Evolutionary conservation across 495 filamentous ascomycete genomes (phyloP), one percentile per base, ranked within the genome.

Genomic region (Hypoxylon fuscum): DNA sequence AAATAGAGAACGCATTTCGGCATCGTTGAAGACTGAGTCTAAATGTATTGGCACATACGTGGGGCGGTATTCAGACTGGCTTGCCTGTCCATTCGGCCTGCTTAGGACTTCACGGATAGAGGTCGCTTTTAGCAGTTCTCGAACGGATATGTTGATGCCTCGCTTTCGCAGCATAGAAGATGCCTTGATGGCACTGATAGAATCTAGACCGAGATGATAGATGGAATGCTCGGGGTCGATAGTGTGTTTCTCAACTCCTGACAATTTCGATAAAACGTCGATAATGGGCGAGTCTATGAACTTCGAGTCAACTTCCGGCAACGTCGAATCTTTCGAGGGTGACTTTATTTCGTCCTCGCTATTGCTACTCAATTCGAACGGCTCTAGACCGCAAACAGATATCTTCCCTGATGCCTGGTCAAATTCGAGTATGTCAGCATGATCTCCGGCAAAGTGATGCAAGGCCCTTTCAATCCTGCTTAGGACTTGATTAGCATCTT

Each of bases 171-270:
- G 77, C n/a, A 87, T 73, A 0, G 86, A 80, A 18, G 86, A 83
- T 12, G 88, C 80, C 43, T 88, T 87, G 72, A 97, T 93, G 8
- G 92, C 90, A 49, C 88, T 90, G 67, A 98, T 91, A 2, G 93
- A 97, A 69, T 98, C 93, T 31, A 97, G 79, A 5, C 94, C 93
- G 5, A 98, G 80, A 62, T 90, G 87, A 69, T 94, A 96, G 18
- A 97, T 89, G 18, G 83, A 91, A 34, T 87, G 79, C n/a, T 76
- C 73, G 23, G 81, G 80, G 6, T 77, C 71, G 31, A 97, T 93
- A 9, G 81, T 75, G 1, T 81, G 66, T n/a, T 79, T 74, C 0
- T 88, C 72, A 0, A 91, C 70, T 9, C 81, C 83, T 0, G 90
- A 87, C 3, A 92, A 76, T 23, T 85, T 73, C 0, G 88, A 79